A percentile compares a stretch with the other conserved stretches of the same genome.
phyloP scores from a whole-genome alignment of 2,329 filamentous ascomycete genomes.

The Elsinoe australis region DNA sequence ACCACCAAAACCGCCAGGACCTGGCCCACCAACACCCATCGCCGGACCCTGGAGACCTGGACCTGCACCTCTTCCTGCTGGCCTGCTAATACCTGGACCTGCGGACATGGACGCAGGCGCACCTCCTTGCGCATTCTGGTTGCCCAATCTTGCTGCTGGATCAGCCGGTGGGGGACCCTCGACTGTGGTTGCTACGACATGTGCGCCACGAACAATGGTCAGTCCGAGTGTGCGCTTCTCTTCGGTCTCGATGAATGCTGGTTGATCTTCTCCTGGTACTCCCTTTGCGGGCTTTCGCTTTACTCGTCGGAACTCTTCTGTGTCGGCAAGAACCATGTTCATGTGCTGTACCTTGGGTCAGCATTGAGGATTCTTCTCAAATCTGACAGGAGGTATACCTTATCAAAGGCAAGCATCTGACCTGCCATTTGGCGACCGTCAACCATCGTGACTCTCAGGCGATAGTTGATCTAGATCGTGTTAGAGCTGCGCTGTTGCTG shows the following conservation, averaged over 20 bases:
- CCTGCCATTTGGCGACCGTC: constrained; percentile 95
- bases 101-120: constrained; percentile 63
- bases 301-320: constrained; percentile 90
- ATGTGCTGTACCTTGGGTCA: constrained; percentile 62
- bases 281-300: constrained; percentile 76
- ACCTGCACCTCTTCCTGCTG: constrained; percentile 70
- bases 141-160: constrained; percentile 76
- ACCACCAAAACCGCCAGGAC: constrained; percentile 50
- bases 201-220: constrained; percentile 86
- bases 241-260: constrained; percentile 71
- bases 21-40: constrained; percentile 74
- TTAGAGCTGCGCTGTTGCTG: constrained; percentile 20
- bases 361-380: no score
- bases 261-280: constrained; percentile 54
- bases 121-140: constrained; percentile 52
- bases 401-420: constrained; percentile 98
- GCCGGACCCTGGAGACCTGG: constrained; percentile 83
- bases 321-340: constrained; percentile 97
- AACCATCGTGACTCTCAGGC: constrained; percentile 92
- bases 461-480: constrained; percentile 80
- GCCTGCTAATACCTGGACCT: constrained; percentile 83
- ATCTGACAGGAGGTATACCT: no score
- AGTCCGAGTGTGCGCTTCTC: constrained; percentile 96
- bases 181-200: constrained; percentile 90
- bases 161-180: constrained; percentile 94